A percentile compares a stretch with the other conserved stretches of the same genome.
These are phyloP conservation scores for Porogramme epimiltina DNA, from an alignment of 1,284 basidiomycete genomes.

Conservation along the genomic window DNA sequence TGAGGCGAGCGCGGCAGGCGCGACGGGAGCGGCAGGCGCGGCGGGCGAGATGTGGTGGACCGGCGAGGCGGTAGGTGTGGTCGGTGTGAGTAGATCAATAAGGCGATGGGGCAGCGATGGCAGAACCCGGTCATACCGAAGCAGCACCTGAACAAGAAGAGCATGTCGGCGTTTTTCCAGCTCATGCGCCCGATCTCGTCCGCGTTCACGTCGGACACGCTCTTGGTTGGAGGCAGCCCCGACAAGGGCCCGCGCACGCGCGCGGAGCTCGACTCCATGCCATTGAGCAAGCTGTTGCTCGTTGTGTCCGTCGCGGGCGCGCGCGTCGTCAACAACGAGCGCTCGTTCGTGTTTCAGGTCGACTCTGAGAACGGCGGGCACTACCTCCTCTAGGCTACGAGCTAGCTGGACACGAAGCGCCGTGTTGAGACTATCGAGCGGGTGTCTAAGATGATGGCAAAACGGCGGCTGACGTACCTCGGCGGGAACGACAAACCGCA, in stretches of 20 bases:
- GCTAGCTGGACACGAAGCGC: constrained; percentile 64
- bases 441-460: constrained; percentile 70
- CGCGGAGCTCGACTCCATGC: constrained; percentile 71
- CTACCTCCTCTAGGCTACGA: constrained; percentile 74
- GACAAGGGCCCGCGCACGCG: constrained; percentile 52
- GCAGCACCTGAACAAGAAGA: constrained; percentile 81
- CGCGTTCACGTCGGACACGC: constrained; percentile 69
- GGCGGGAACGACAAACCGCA: constrained; percentile 71
- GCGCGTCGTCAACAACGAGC: constrained; percentile 72
- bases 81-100: constrained; percentile 72
- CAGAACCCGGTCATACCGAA: constrained; percentile 58
- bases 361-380: constrained; percentile 85
- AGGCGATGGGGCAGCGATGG: constrained; percentile 61
- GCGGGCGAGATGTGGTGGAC: too few relatives aligned
- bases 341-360: constrained; percentile 79
- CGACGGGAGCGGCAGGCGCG: too few relatives aligned
- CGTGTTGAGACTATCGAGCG: constrained; percentile 77
- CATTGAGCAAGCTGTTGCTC: constrained; percentile 69
- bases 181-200: constrained; percentile 86
- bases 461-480: constrained; percentile 79
- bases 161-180: constrained; percentile 79
- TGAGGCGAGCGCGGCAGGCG: too few relatives aligned
- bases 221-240: constrained; percentile 34
- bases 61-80: too few relatives aligned
- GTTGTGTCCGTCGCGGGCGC: constrained; percentile 75